These are phyloP conservation scores for Solanum pimpinellifolium DNA, from an alignment of 257 asterid species.

Conservation along the genomic window DNA sequence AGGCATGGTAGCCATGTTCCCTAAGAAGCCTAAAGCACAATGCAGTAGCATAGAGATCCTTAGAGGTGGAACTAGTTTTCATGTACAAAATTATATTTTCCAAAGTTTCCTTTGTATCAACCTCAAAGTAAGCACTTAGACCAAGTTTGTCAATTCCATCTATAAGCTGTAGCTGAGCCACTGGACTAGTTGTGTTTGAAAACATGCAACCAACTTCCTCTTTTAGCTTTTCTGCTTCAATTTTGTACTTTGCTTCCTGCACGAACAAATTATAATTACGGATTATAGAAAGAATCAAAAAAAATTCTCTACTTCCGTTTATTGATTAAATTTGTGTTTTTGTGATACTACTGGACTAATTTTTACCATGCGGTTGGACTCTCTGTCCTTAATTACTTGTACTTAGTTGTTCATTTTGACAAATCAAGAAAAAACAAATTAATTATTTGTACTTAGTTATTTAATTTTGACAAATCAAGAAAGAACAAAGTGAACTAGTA, in stretches of 20 bases:
- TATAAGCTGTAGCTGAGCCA: not conserved
- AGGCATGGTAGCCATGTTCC: conserved; percentile 31
- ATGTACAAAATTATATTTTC: not conserved
- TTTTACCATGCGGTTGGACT: not conserved
- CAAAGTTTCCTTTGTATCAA: conserved; percentile 12
- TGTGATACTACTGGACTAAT: too few species aligned
- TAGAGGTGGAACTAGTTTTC: not conserved
- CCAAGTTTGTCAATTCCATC: not conserved
- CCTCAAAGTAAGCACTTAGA: conserved; percentile 25
- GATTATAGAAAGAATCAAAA: not conserved
- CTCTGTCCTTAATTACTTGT: too few species aligned
- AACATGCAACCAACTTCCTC: conserved; percentile 13
- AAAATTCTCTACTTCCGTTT: too few species aligned
- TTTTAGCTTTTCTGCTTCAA: conserved; percentile 20
- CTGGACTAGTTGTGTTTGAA: not conserved
- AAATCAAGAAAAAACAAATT: too few species aligned
- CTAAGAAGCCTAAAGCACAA: conserved; percentile 34
- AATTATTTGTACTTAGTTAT: too few species aligned
- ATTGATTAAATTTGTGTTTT: not conserved
- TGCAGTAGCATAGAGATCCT: conserved; percentile 16
- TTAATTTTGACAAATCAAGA: too few species aligned
- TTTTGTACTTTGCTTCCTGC: conserved; percentile 23
- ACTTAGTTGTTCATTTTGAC: too few species aligned
- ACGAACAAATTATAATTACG: not conserved
- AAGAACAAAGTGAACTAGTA: too few species aligned